A percentile compares a stretch with the other conserved stretches of the same genome.
These are phyloP conservation scores for Ceratobasidium theobromae DNA, from an alignment of 1,284 basidiomycete genomes.

Conservation along the genomic window DNA sequence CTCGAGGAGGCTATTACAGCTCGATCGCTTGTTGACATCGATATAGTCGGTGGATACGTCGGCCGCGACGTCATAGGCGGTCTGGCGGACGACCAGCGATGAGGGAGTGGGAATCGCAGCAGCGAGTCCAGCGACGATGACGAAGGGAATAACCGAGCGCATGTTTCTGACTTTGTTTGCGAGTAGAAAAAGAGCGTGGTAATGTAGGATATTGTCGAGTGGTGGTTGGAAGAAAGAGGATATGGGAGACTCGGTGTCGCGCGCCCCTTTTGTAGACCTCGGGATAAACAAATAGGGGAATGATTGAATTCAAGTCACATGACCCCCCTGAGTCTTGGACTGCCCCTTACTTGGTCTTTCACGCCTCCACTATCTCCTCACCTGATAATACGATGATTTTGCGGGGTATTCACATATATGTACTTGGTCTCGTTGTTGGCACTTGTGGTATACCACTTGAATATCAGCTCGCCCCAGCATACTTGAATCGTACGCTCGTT, in stretches of 20 bases:
- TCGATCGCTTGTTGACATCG: conserved; percentile 1
- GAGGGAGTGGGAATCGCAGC: conserved; percentile 6
- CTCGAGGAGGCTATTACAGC: not conserved
- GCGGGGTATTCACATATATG: not conserved
- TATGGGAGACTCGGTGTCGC: not conserved
- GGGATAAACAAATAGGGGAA: not conserved
- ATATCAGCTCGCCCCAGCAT: not conserved
- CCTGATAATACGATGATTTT: not conserved
- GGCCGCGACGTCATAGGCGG: not conserved
- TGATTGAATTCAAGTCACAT: not conserved
- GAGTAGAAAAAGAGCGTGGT: conserved; percentile 16
- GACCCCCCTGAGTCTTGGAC: not conserved
- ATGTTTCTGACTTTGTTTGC: not conserved
- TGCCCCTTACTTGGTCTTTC: not conserved
- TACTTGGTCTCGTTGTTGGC: not conserved
- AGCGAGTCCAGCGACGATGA: conserved; percentile 11
- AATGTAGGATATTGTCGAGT: not conserved
- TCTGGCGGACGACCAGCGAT: not conserved
- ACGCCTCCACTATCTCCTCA: not conserved
- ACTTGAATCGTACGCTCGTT: conserved; percentile 5
- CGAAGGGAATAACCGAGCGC: conserved; percentile 9
- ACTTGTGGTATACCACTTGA: not conserved
- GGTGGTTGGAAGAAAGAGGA: conserved; percentile 19
- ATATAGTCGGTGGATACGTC: not conserved
- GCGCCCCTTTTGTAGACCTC: conserved; percentile 9